Evolutionary conservation across 2,329 filamentous ascomycete species (phyloP).

Genomic region (Nigrospora oryzae): DNA sequence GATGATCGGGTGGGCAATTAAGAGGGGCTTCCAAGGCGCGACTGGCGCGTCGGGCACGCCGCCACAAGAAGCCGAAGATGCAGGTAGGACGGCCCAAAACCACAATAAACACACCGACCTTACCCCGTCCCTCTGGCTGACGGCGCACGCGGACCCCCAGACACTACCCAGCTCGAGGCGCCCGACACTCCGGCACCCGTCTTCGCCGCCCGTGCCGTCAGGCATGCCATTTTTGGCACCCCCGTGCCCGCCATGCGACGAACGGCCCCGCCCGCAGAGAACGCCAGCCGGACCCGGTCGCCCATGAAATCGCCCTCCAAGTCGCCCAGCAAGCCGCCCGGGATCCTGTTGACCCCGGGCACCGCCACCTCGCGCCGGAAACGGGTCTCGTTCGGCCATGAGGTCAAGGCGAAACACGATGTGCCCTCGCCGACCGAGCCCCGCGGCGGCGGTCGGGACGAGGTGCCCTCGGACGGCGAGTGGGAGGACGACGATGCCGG

Average conservation of each 20-base stretch:
- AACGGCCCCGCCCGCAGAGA: slow-evolving; percentile 21
- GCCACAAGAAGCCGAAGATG: slow-evolving; percentile 13
- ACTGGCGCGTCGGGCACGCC: slow-evolving; percentile 22
- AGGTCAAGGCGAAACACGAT: slow-evolving; percentile 32
- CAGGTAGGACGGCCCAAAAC: slow-evolving; percentile 9
- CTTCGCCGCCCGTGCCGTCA: slow-evolving; percentile 58
- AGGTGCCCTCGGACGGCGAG: slow-evolving; percentile 28
- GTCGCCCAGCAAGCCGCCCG: slow-evolving; percentile 42
- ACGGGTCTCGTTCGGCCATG: slow-evolving; percentile 56
- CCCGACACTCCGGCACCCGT: slow-evolving; percentile 60
- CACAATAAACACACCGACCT: background rate
- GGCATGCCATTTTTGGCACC: slow-evolving; percentile 55
- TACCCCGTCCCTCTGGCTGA: slow-evolving; percentile 1
- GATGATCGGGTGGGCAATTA: slow-evolving; percentile 56
- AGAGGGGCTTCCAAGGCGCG: slow-evolving; percentile 31
- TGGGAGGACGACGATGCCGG: slow-evolving; percentile 43
- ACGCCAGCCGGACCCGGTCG: slow-evolving; percentile 9
- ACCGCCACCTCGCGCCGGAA: slow-evolving; percentile 53
- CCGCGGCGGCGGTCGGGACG: slow-evolving; percentile 2
- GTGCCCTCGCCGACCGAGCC: slow-evolving; percentile 12
- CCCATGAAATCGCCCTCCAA: slow-evolving; percentile 9
- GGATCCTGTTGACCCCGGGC: slow-evolving; percentile 57
- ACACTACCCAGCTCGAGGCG: slow-evolving; percentile 42
- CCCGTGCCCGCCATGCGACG: slow-evolving; percentile 23
- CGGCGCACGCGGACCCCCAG: slow-evolving; percentile 10